Conservation (phyloP, 208 protist species). For the Trypanosoma mega region DNA sequence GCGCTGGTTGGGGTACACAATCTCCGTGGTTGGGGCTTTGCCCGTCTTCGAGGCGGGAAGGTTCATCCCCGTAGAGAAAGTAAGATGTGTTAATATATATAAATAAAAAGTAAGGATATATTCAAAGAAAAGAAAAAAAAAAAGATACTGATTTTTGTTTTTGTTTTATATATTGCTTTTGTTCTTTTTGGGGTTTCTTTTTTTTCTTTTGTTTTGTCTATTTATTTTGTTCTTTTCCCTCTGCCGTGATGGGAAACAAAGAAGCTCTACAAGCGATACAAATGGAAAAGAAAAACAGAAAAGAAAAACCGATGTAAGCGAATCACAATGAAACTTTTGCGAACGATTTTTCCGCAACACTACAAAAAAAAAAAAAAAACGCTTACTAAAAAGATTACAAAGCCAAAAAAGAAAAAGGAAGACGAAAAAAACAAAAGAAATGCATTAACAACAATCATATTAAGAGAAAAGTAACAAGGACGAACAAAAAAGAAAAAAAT, state of each 20-base stretch:
- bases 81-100: constrained; percentile 2
- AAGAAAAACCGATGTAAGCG: too few species aligned
- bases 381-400: neutral
- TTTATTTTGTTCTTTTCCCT: neutral
- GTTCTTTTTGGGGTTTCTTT: constrained; percentile 1
- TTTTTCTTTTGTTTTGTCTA: constrained; percentile 17
- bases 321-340: too few species aligned
- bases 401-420: too few species aligned
- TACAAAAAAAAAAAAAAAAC: constrained; percentile 6
- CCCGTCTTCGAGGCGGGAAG: neutral
- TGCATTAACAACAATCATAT: too few species aligned
- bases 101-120: constrained; percentile 3
- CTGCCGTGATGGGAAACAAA: neutral
- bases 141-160: neutral
- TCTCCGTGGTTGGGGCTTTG: neutral
- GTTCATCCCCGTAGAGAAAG: too few species aligned
- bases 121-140: constrained; percentile 4
- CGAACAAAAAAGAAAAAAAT: too few species aligned
- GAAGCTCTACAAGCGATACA: neutral
- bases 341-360: neutral
- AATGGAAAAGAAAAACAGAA: constrained; percentile 19
- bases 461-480: too few species aligned
- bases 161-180: neutral
- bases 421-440: too few species aligned
- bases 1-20: constrained; percentile 36